A percentile compares a stretch with the other conserved stretches of the same genome.
These are phyloP conservation scores for Dicorynia guianensis DNA, from an alignment of 306 rosid genomes.

Conservation along the genomic window DNA sequence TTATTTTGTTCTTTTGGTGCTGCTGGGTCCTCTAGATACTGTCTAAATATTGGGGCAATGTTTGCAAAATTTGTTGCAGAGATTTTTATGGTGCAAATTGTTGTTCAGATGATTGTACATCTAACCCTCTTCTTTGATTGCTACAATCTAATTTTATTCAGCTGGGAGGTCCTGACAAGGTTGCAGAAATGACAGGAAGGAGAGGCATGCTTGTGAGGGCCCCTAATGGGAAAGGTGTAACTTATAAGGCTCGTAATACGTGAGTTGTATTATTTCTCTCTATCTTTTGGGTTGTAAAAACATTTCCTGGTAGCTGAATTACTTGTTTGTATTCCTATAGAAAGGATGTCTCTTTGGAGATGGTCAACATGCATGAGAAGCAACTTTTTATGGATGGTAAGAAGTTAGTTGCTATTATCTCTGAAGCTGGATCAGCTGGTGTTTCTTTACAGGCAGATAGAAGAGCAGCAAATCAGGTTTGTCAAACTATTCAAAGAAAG, in stretches of 20 bases:
- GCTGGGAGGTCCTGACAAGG: slow-evolving; percentile 99
- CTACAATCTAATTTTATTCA: slow-evolving; percentile 45
- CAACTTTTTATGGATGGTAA: slow-evolving; percentile 98
- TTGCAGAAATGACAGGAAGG: slow-evolving; percentile 98
- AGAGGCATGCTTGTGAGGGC: slow-evolving; percentile 99
- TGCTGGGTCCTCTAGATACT: too few relatives aligned
- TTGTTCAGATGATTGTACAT: slow-evolving; percentile 9
- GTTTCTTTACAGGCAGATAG: slow-evolving; percentile 99
- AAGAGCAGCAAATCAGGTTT: slow-evolving; percentile 89
- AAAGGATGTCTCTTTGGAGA: slow-evolving; percentile 95
- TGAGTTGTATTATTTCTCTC: slow-evolving; percentile 56
- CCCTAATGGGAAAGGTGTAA: slow-evolving; percentile 91
- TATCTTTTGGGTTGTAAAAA: slow-evolving; percentile 1
- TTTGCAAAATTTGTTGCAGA: neutral
- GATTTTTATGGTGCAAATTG: slow-evolving; percentile 23
- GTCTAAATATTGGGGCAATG: too few relatives aligned
- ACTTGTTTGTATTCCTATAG: slow-evolving; percentile 51
- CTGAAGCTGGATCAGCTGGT: slow-evolving; percentile 99
- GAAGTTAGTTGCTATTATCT: slow-evolving; percentile 90
- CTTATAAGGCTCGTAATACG: slow-evolving; percentile 97
- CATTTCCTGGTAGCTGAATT: slow-evolving; percentile 30
- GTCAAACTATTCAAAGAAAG: slow-evolving; percentile 34
- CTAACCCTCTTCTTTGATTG: slow-evolving; percentile 29
- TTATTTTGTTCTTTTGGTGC: neutral
- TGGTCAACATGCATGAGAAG: slow-evolving; percentile 99